Evolutionary conservation across 2,329 filamentous ascomycete genomes (phyloP), one percentile per base, ranked within the genome.

Genomic region (Penicillium sp.): DNA sequence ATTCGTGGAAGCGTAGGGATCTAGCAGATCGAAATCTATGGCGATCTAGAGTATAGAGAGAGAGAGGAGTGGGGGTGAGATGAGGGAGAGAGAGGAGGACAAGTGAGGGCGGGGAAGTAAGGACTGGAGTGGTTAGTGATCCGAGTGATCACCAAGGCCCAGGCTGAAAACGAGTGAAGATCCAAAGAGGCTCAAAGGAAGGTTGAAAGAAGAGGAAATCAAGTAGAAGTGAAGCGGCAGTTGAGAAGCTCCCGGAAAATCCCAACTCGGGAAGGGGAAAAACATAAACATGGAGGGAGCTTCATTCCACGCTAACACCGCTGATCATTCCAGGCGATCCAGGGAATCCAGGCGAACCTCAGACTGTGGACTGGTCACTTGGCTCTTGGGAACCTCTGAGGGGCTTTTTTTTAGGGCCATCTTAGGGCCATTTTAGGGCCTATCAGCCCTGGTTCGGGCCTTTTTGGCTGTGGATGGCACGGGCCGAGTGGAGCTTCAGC

Each of bases 1-100:
- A 74, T 75, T 70, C 66, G 68, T 65, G 68, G 65, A n/a, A 56
- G 19, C 30, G 19, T 33, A 4, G 14, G 35, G 26, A 14, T 26
- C 10, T 26, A 6, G 22, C 25, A 28, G 51, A 38, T 40, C 22
- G 25, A 16, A 37, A 37, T 42, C 14, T 28, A 4, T 14, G 51
- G 11, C 42, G 25, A 28, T 53, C 37, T 28, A 25, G 10, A 14
- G 13, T n/a, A 52, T n/a, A 33, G 13, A 26, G 22, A 13, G 30
- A 52, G 30, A 33, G 22, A 26, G 45, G 45, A 30, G 45, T 26
- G 26, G 45, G 22, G 8, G 43, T 25, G 28, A n/a, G 45, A n/a
- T 30, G 26, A 30, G 22, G 19, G 19, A 45, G 19, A 43, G 26
- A 48, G 14, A 28, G 26, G 30, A 48, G n/a, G 45, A 48, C 45